Conservation (phyloP, 352 stramenopile genomes). For the Pythium sp. region DNA sequence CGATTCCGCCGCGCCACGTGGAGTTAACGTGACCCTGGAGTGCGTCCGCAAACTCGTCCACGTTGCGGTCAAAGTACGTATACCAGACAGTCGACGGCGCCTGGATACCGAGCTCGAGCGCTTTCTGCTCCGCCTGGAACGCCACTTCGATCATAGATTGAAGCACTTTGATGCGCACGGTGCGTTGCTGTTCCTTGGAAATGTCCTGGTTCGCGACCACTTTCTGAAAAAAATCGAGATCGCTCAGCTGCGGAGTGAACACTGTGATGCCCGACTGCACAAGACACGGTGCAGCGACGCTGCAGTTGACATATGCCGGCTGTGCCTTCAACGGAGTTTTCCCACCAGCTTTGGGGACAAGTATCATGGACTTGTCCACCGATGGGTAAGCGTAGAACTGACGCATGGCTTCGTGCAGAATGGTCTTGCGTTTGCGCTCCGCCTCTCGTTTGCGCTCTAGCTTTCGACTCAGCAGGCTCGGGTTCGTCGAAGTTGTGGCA, state of each 20-base stretch:
- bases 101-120: slow-evolving; percentile 41
- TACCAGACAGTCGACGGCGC: slow-evolving; percentile 64
- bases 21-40: slow-evolving; percentile 43
- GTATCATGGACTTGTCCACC: slow-evolving; percentile 21
- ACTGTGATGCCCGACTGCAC: slow-evolving; percentile 60
- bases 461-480: not conserved
- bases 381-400: slow-evolving; percentile 50
- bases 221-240: slow-evolving; percentile 22
- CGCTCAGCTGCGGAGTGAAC: slow-evolving; percentile 45
- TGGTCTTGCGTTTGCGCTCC: slow-evolving; percentile 11
- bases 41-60: slow-evolving; percentile 56
- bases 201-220: slow-evolving; percentile 19
- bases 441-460: not conserved
- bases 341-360: not conserved
- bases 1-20: slow-evolving; percentile 19
- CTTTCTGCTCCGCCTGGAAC: slow-evolving; percentile 41
- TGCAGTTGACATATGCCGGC: slow-evolving; percentile 19
- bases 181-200: slow-evolving; percentile 19
- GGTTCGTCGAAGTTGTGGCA: not conserved
- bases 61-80: slow-evolving; percentile 41
- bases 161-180: slow-evolving; percentile 29
- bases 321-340: not conserved
- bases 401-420: slow-evolving; percentile 30
- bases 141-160: slow-evolving; percentile 31
- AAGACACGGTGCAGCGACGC: slow-evolving; percentile 25